phyloP scores from a whole-genome alignment of 345 rosid genomes.

The Lepidium aucheri region DNA sequence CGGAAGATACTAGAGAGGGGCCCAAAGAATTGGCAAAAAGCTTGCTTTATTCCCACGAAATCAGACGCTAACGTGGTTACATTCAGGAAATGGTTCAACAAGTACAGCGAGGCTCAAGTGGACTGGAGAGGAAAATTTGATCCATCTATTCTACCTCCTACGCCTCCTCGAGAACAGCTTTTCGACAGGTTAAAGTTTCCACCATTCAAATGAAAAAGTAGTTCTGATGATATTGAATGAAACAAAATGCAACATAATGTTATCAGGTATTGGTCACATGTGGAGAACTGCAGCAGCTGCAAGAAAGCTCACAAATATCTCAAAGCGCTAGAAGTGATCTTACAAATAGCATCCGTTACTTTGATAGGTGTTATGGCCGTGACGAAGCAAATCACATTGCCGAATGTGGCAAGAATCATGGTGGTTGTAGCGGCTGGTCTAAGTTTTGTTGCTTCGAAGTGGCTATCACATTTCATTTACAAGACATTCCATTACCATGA shows the following conservation, averaged over 20 bases:
- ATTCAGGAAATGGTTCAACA: conserved; percentile 75
- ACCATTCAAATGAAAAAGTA: not conserved
- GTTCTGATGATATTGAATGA: not conserved
- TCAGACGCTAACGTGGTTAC: conserved; percentile 66
- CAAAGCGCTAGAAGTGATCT: conserved; percentile 42
- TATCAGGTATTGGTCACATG: conserved; percentile 75
- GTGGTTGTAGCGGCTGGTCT: conserved; percentile 38
- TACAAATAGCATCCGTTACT: conserved; percentile 49
- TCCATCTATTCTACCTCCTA: conserved; percentile 59
- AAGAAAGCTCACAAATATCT: conserved; percentile 51
- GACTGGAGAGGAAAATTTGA: conserved; percentile 68
- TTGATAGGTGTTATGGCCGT: conserved; percentile 49
- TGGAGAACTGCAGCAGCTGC: conserved; percentile 78
- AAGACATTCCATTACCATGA: conserved; percentile 66
- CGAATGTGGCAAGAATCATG: conserved; percentile 33
- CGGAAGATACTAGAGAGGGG: conserved; percentile 66
- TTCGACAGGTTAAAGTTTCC: conserved; percentile 51
- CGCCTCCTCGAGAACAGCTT: conserved; percentile 68
- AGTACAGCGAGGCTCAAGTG: conserved; percentile 51
- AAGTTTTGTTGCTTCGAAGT: conserved; percentile 64
- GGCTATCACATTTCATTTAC: conserved; percentile 66
- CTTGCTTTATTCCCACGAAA: conserved; percentile 73
- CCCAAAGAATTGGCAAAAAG: conserved; percentile 66
- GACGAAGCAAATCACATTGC: conserved; percentile 34
- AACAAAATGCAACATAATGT: not conserved